Percentiles rank a stretch among this genome's conserved stretches.
phyloP scores from a whole-genome alignment of 2,329 filamentous ascomycete genomes.

The Monilinia fructigena region DNA sequence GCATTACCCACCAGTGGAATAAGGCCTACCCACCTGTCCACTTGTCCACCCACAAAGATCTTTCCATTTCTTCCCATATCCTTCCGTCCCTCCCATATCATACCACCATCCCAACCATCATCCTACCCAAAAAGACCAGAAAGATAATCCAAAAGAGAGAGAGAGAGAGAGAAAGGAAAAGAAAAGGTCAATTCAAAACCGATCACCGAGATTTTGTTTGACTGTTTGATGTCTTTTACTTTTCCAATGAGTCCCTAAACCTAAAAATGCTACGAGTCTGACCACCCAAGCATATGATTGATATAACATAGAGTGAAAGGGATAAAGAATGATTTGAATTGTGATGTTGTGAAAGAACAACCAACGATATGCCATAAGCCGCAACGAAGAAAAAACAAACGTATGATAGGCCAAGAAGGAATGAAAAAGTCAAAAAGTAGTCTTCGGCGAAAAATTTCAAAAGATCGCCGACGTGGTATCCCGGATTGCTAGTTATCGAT shows the following conservation, averaged over 20 bases:
- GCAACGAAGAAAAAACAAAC: no score
- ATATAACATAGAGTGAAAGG: neutral
- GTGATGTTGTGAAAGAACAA: neutral
- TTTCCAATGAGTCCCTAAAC: no score
- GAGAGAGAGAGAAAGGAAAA: neutral
- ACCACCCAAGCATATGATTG: neutral
- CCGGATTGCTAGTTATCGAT: neutral
- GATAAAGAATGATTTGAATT: neutral
- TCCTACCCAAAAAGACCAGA: neutral
- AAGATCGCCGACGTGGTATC: slow-evolving; percentile 4
- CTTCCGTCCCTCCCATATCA: neutral
- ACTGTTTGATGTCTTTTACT: neutral
- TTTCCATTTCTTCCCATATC: no score
- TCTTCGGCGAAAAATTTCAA: neutral
- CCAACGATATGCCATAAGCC: neutral
- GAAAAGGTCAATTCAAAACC: neutral
- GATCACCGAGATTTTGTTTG: neutral
- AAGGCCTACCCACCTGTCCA: neutral
- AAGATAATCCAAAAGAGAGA: neutral
- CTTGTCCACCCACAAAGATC: no score
- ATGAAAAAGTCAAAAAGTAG: neutral
- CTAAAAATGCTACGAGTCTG: slow-evolving; percentile 2
- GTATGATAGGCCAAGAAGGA: neutral
- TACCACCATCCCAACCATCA: neutral
- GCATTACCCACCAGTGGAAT: slow-evolving; percentile 8